Base-by-base conservation (phyloP, 768 basidiomycete genomes). In the Mycena maculata region DNA sequence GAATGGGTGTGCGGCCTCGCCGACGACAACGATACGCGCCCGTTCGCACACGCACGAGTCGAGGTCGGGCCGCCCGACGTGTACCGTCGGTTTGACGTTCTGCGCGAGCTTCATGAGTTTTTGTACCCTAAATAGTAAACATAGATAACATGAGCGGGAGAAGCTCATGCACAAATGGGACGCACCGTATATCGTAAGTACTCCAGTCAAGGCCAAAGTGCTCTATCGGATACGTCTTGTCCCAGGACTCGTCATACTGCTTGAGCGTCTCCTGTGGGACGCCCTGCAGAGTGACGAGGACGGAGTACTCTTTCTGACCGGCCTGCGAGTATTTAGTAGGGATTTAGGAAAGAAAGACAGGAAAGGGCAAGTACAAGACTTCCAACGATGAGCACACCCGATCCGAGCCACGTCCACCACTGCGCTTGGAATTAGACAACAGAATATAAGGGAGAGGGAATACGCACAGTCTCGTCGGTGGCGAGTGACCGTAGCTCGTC, bases 1-100 rank as follows among this genome's bases (percentile, higher is more conserved):
- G 38, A 87, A 75, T 16, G 88, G 86, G 74, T 90, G 88, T 0
- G 86, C 87, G 2, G 88, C 88, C 59, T 89, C 87, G 53, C 88
- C 90, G n/a, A 88, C 81, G 18, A 90, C 75, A 18, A 86, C 81
- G 23, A 86, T 75, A 54, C 81, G 79, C 10, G 84, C 85, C 22
- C 75, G 73, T 13, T 83, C 79, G 69, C 88, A 86, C 8, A 85
- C 83, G 76, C 86, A 82, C 50, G 78, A 82, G 31, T 88, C 85
- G 23, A 86, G 72, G 44, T 74, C 55, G 6, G 78, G 75, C 30
- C 76, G 73, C 10, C 71, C 64, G 33, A 73, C 68, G 65, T 76
- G 76, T 22, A 79, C 74, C 25, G 76, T 78, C 27, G 79, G 75
- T 23, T 66, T 76, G 20, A 80, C 72, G 0, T 67, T 66, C 36